These are phyloP conservation scores for Citeromyces matritensis DNA, from an alignment of 805 yeast genomes.

Conservation along the genomic window DNA sequence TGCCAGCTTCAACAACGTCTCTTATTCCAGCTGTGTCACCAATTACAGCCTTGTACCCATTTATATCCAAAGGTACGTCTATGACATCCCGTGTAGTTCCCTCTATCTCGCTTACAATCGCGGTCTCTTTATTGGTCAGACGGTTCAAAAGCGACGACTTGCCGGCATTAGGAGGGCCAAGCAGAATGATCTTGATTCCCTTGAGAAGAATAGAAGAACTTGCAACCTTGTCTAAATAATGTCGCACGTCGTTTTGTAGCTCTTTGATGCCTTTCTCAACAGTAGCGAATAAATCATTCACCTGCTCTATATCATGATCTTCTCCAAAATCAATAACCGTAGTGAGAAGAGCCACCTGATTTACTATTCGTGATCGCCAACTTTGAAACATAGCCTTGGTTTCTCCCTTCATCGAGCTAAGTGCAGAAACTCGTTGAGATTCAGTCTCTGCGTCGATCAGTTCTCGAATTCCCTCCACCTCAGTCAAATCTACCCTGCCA, in stretches of 20 bases:
- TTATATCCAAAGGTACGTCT: constrained; percentile 66
- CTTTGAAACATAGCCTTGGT: constrained; percentile 33
- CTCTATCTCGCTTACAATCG: constrained; percentile 81
- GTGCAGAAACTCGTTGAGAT: constrained; percentile 62
- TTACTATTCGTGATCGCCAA: constrained; percentile 59
- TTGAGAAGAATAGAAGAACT: constrained; percentile 47
- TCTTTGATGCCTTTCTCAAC: constrained; percentile 27
- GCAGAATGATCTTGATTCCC: constrained; percentile 59
- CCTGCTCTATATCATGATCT: constrained; percentile 71
- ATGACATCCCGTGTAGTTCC: constrained; percentile 91
- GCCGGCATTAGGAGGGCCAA: constrained; percentile 96
- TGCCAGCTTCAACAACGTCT: constrained; percentile 25
- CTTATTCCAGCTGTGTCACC: constrained; percentile 94
- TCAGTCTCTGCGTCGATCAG: constrained; percentile 92
- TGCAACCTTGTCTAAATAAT: constrained; percentile 28
- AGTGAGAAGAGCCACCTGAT: constrained; percentile 59
- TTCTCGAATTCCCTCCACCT: constrained; percentile 81
- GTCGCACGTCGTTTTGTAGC: constrained; percentile 27
- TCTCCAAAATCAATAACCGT: constrained; percentile 94
- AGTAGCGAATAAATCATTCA: constrained; percentile 30
- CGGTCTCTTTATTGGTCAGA: constrained; percentile 68
- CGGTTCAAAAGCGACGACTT: constrained; percentile 75
- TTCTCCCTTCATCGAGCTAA: constrained; percentile 59
- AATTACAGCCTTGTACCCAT: constrained; percentile 70
- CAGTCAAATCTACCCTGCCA: constrained; percentile 73